Conservation (phyloP, 1,284 basidiomycete genomes). For the Malassezia yamatoensis region DNA sequence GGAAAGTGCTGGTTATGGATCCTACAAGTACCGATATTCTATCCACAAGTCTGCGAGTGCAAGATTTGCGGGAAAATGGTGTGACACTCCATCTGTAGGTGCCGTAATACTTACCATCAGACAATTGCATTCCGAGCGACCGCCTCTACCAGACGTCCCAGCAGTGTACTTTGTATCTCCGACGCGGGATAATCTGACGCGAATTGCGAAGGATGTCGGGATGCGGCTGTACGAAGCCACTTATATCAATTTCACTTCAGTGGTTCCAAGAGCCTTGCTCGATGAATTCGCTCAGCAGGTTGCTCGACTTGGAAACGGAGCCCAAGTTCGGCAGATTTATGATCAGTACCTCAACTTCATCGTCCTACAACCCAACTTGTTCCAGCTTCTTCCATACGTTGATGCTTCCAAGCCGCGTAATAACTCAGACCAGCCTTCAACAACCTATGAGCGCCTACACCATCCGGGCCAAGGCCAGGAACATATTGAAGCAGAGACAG, state of each 20-base stretch:
- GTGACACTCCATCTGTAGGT: conserved; percentile 91
- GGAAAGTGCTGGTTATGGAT: conserved; percentile 94
- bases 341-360: conserved; percentile 91
- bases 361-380: conserved; percentile 83
- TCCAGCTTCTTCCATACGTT: conserved; percentile 63
- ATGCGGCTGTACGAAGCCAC: conserved; percentile 82
- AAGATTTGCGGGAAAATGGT: conserved; percentile 88
- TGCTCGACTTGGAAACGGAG: conserved; percentile 71
- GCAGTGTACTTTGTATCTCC: conserved; percentile 95
- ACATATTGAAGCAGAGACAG: conserved; percentile 85
- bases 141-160: conserved; percentile 84
- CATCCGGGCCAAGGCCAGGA: conserved; percentile 82
- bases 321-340: conserved; percentile 49
- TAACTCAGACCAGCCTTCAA: conserved; percentile 2
- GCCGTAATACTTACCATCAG: conserved; percentile 50
- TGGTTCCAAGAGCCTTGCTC: conserved; percentile 71
- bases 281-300: conserved; percentile 87
- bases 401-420: conserved; percentile 29
- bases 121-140: conserved; percentile 79
- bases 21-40: conserved; percentile 91
- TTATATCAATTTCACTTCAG: conserved; percentile 89
- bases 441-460: conserved; percentile 73
- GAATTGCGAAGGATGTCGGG: conserved; percentile 58
- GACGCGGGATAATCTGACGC: conserved; percentile 69
- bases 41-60: conserved; percentile 85